These are phyloP conservation scores for Boletus huronensis DNA, from an alignment of 768 basidiomycete species.

Conservation along the genomic window DNA sequence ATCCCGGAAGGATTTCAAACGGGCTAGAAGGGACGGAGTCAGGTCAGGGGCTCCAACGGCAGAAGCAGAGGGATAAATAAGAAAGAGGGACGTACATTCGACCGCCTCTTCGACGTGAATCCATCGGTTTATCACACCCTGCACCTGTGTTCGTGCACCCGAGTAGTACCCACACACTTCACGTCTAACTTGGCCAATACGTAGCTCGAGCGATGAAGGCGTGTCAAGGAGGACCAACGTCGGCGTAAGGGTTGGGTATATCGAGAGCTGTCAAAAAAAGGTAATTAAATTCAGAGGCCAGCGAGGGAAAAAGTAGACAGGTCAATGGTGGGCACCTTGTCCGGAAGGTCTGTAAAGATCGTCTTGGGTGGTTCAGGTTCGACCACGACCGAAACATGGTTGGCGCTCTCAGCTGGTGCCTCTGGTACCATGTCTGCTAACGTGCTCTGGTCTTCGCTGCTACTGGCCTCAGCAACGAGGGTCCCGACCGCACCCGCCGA, in stretches of 20 bases:
- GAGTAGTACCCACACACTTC: conserved; percentile 52
- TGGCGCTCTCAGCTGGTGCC: background rate
- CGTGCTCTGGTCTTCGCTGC: conserved; percentile 1
- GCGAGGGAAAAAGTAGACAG: background rate
- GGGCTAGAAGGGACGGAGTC: conserved; percentile 42
- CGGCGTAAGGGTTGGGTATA: conserved; percentile 65
- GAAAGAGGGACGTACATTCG: conserved; percentile 62
- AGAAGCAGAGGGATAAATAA: background rate
- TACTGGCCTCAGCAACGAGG: conserved; percentile 12
- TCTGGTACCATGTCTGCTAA: conserved; percentile 1
- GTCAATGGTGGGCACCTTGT: conserved; percentile 20
- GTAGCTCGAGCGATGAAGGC: conserved; percentile 69
- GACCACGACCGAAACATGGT: background rate
- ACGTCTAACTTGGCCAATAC: conserved; percentile 69
- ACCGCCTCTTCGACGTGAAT: conserved; percentile 81
- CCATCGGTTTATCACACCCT: conserved; percentile 75
- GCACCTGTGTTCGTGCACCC: conserved; percentile 62
- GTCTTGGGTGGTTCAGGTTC: conserved; percentile 11
- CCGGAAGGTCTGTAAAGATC: conserved; percentile 21
- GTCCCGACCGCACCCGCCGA: conserved; percentile 16
- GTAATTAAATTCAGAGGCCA: background rate
- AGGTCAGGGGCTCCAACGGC: background rate
- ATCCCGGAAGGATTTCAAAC: conserved; percentile 79
- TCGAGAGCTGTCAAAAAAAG: conserved; percentile 62
- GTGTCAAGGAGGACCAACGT: conserved; percentile 71